Percentiles rank a stretch among this genome's conserved stretches.
These are phyloP conservation scores for Cordyceps fumosorosea DNA, from an alignment of 2,329 filamentous ascomycete species.

Conservation along the genomic window DNA sequence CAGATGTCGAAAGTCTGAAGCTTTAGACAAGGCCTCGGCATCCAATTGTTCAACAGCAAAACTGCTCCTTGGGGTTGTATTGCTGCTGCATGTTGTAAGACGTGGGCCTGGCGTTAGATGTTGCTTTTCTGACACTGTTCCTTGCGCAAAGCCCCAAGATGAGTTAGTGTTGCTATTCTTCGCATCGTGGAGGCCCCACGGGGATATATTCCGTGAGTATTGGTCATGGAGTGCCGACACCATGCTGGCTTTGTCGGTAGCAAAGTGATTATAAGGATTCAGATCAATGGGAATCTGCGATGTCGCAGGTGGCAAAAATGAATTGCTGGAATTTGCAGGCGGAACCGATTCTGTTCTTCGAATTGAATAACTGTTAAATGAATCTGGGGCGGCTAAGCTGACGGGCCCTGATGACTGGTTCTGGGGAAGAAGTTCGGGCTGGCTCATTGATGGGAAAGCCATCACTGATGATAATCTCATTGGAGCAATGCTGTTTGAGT, in stretches of 20 bases:
- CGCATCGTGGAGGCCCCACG: background rate
- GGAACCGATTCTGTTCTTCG: background rate
- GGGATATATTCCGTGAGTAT: background rate
- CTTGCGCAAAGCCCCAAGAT: background rate
- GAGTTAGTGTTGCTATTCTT: background rate
- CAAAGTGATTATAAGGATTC: conserved; percentile 6
- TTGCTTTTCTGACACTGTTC: no score
- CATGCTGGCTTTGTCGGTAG: background rate
- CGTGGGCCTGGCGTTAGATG: background rate
- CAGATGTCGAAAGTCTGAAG: conserved; percentile 20
- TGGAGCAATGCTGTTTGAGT: background rate
- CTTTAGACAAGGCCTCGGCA: background rate
- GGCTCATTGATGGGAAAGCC: background rate
- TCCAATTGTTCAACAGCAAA: background rate
- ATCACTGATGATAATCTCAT: conserved; percentile 6
- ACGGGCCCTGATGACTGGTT: background rate
- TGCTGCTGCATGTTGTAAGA: no score
- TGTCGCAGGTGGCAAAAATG: background rate
- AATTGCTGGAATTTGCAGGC: background rate
- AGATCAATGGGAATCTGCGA: background rate
- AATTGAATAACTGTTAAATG: background rate
- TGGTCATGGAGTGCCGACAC: background rate
- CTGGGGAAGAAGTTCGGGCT: background rate
- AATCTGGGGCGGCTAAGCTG: background rate
- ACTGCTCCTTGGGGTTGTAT: background rate